Conservation (phyloP, 768 basidiomycete species). For the Tubosaeta sp. region DNA sequence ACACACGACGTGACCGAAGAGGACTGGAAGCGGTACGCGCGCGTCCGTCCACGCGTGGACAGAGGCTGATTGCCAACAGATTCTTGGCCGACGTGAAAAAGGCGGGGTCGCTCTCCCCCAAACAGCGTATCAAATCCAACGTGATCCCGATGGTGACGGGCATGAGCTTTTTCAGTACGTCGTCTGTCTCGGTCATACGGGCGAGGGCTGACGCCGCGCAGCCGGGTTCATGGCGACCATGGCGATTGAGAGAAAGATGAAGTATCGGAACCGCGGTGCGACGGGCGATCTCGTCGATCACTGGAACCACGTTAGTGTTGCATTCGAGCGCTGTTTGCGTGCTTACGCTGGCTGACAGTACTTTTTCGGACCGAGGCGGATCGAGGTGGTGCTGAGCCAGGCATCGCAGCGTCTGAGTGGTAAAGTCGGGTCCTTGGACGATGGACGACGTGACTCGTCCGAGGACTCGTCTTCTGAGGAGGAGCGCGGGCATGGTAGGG, state of each 20-base stretch:
- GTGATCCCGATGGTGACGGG: conserved; percentile 31
- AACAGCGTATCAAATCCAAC: conserved; percentile 32
- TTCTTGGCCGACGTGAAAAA: conserved; percentile 38
- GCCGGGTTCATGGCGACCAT: conserved; percentile 17
- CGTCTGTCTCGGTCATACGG: not conserved
- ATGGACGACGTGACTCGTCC: not conserved
- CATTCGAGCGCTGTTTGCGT: not conserved
- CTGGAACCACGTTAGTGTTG: conserved; percentile 42
- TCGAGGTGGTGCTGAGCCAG: conserved; percentile 40
- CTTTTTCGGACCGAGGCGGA: conserved; percentile 45
- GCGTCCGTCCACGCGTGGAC: no score
- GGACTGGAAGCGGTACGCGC: conserved; percentile 45
- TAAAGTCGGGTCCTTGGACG: conserved; percentile 12
- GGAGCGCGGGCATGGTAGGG: not conserved
- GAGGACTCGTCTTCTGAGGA: conserved; percentile 2
- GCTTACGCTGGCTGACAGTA: conserved; percentile 26
- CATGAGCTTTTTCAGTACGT: conserved; percentile 23
- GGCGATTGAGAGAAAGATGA: conserved; percentile 24
- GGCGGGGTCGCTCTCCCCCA: conserved; percentile 31
- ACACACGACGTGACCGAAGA: conserved; percentile 45
- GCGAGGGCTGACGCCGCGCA: not conserved
- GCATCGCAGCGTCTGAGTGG: conserved; percentile 29
- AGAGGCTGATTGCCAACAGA: conserved; percentile 15
- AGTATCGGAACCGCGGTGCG: conserved; percentile 34
- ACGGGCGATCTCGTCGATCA: conserved; percentile 41